Conservation (phyloP, 148 eudicot genomes). For the Tetragonia tetragonoides region DNA sequence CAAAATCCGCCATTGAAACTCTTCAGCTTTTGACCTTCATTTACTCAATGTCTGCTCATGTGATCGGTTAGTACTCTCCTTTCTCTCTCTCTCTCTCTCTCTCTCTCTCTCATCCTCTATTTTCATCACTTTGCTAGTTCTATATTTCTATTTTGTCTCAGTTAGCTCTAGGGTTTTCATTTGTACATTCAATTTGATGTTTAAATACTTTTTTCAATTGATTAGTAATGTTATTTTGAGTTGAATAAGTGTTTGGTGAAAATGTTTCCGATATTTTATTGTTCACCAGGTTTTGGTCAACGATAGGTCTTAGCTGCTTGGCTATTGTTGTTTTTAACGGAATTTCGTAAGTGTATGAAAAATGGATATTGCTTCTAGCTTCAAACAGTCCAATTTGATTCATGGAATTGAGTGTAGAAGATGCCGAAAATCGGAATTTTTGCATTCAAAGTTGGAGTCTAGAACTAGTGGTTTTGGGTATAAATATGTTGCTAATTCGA, state of each 20-base stretch:
- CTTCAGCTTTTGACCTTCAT: conserved; percentile 16
- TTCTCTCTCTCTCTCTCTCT: background rate
- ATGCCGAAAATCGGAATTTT: conserved; percentile 29
- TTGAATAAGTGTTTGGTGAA: conserved; percentile 3
- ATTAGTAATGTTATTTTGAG: background rate
- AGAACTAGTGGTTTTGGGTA: conserved; percentile 30
- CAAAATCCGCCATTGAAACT: conserved; percentile 44
- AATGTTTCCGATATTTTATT: background rate
- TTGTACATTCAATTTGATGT: background rate
- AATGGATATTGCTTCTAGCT: conserved; percentile 63
- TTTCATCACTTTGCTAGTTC: background rate
- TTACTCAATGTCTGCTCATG: conserved; percentile 8
- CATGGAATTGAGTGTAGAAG: conserved; percentile 40
- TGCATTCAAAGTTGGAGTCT: conserved; percentile 30
- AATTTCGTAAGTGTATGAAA: conserved; percentile 16
- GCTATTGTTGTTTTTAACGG: conserved; percentile 6
- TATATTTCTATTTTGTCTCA: background rate
- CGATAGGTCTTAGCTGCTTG: conserved; percentile 17
- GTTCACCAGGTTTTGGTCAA: conserved; percentile 32
- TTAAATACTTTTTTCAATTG: background rate
- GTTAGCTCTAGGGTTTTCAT: conserved; percentile 20
- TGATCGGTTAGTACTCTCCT: conserved; percentile 28
- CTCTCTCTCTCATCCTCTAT: background rate
- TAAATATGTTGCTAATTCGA: conserved; percentile 36
- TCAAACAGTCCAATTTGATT: conserved; percentile 48